These are phyloP conservation scores for Gonapodya prolifera DNA, from an alignment of 192 early-diverging fungal species.

Conservation along the genomic window DNA sequence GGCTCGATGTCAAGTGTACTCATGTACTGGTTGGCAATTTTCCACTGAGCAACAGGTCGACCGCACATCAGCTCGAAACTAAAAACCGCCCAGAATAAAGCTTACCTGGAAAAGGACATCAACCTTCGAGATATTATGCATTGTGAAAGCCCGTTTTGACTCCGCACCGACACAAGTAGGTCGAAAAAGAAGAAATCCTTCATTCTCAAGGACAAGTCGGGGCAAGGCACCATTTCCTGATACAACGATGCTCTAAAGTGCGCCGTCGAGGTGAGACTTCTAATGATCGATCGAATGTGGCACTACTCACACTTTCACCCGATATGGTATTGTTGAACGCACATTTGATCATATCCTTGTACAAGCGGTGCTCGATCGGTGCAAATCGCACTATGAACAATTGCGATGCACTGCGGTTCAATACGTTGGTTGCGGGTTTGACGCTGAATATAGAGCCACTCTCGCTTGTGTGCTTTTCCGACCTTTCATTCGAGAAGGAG, in stretches of 20 bases:
- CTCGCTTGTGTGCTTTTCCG: constrained; percentile 7
- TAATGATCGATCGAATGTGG: neutral
- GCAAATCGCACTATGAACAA: constrained; percentile 38
- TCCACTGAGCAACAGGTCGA: neutral
- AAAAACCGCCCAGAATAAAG: neutral
- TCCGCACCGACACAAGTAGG: neutral
- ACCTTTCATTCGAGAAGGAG: constrained; percentile 22
- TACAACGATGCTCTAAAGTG: constrained; percentile 28
- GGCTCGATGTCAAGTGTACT: neutral
- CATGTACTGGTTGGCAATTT: neutral
- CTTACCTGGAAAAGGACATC: neutral
- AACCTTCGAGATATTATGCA: constrained; percentile 8
- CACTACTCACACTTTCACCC: constrained; percentile 21
- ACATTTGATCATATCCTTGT: constrained; percentile 34
- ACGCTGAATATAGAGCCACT: constrained; percentile 33
- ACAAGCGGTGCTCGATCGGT: constrained; percentile 28
- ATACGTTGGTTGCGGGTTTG: constrained; percentile 28
- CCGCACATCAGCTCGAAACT: neutral
- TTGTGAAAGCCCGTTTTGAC: constrained; percentile 18
- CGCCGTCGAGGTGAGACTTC: neutral
- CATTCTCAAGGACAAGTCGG: constrained; percentile 24
- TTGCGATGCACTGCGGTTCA: constrained; percentile 31
- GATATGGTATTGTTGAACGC: constrained; percentile 25
- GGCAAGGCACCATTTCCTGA: constrained; percentile 31
- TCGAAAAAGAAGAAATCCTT: constrained; percentile 5